Evolutionary conservation across 2,329 filamentous ascomycete genomes (phyloP), one percentile per base, ranked within the genome.

Genomic region (Huntiella savannae): DNA sequence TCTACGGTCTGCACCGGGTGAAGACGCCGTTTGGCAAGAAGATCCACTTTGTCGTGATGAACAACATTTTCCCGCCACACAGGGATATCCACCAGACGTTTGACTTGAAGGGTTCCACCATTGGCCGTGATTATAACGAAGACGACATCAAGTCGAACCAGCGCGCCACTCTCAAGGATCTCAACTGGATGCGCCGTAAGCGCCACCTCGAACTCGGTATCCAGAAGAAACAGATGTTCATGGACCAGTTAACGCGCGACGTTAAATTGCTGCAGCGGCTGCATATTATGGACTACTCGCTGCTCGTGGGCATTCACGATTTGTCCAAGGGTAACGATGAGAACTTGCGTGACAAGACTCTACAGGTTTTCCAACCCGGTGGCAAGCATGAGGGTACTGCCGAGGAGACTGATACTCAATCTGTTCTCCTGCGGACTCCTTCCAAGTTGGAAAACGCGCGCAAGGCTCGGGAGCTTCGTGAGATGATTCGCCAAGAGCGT

Each of bases 1-100:
- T 98, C 59, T 98, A 96, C 58, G 91, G 91, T 42, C 70, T 98
- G 13, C 91, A 98, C 63, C 79, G 91, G 50, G 91, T 98, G 56
- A 98, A 98, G 71, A 92, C 95, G 68, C 86, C 88, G 0, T 96
- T 94, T 59, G 91, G 91, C 52, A 81, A 88, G 58, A 98, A 98
- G 66, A 95, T 96, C 47, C 91, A 98, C 62, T 98, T 98, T 55
- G 91, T 98, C 50, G 87, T 98, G 59, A 98, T 98, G 91, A 98
- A 98, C 68, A 98, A 98, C 61, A 73, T 98, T 12, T 98, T 98
- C 58, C 91, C 91, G 10, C 88, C 91, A 5, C 91, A 98, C 63
- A 77, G 88, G 54, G 91, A 98, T 60, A 96, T 98, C 50, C 91
- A 98, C 64, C 78, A 85, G 57, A 98, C 87, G 3, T 98, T 94